Conservation (phyloP, 805 yeast species). For the Pichia manshurica region DNA sequence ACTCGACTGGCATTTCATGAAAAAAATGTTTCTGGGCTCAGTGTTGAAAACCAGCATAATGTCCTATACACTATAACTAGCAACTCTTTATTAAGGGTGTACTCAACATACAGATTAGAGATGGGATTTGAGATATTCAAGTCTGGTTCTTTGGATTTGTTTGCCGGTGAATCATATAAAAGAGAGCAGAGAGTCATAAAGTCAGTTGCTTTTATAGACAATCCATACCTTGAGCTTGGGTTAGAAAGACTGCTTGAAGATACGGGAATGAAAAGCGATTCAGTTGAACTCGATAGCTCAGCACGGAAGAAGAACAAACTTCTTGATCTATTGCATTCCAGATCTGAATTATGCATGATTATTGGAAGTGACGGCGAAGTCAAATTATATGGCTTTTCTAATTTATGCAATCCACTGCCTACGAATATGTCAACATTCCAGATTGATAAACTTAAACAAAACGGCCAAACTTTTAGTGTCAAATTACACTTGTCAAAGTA, state of each 20-base stretch:
- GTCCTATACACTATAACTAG: constrained; percentile 60
- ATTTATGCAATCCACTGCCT: constrained; percentile 44
- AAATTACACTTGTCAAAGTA: constrained; percentile 21
- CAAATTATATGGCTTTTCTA: constrained; percentile 42
- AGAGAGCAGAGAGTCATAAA: constrained; percentile 14
- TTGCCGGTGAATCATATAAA: constrained; percentile 14
- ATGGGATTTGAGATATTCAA: constrained; percentile 50
- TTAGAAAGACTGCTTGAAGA: constrained; percentile 18
- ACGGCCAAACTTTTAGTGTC: constrained; percentile 15
- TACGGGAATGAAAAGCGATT: constrained; percentile 15
- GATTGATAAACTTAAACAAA: constrained; percentile 25
- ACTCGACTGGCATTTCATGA: constrained; percentile 3
- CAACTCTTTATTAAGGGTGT: constrained; percentile 56
- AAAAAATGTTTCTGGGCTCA: constrained; percentile 7
- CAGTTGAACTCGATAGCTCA: constrained; percentile 1
- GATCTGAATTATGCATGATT: constrained; percentile 37
- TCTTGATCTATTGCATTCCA: constrained; percentile 23
- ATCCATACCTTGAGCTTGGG: constrained; percentile 29
- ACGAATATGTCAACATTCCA: constrained; percentile 40
- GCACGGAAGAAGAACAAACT: constrained; percentile 18
- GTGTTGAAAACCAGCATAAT: constrained; percentile 30
- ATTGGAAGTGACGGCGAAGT: constrained; percentile 39
- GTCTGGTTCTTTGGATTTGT: constrained; percentile 47
- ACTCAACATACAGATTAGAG: constrained; percentile 61
- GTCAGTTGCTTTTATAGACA: constrained; percentile 35